A percentile compares a stretch with the other conserved stretches of the same genome.
These are phyloP conservation scores for Tuber indicum DNA, from an alignment of 495 filamentous ascomycete species.

Conservation along the genomic window DNA sequence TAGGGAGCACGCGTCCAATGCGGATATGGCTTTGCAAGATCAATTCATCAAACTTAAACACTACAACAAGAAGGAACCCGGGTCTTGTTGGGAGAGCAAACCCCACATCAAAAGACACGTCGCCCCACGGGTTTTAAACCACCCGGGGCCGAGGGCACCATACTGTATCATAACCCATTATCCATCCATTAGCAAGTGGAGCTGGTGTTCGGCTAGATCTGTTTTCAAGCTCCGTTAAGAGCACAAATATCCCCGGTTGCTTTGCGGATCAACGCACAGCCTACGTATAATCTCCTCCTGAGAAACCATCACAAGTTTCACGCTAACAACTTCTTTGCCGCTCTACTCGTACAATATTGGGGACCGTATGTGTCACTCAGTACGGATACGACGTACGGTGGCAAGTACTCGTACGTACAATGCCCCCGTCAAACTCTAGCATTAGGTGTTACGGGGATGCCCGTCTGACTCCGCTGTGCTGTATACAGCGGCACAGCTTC, in stretches of 20 bases:
- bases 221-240: neutral
- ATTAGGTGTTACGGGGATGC: neutral
- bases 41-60: neutral
- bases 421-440: neutral
- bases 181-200: neutral
- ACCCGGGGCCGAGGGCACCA: neutral
- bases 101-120: neutral
- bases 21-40: neutral
- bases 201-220: neutral
- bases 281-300: too few species aligned
- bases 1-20: neutral
- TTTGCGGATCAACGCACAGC: neutral
- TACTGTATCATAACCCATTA: neutral
- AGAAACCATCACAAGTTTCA: neutral
- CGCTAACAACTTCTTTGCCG: neutral
- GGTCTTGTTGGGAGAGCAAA: neutral
- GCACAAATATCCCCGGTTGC: neutral
- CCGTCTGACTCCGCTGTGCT: neutral
- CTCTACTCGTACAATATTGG: neutral
- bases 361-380: too few species aligned
- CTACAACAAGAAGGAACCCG: neutral
- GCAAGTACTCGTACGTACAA: too few species aligned
- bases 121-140: neutral
- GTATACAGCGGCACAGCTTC: neutral
- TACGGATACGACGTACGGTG: too few species aligned